Base-by-base conservation (phyloP, 805 yeast genomes). In the Ogataea pini region DNA sequence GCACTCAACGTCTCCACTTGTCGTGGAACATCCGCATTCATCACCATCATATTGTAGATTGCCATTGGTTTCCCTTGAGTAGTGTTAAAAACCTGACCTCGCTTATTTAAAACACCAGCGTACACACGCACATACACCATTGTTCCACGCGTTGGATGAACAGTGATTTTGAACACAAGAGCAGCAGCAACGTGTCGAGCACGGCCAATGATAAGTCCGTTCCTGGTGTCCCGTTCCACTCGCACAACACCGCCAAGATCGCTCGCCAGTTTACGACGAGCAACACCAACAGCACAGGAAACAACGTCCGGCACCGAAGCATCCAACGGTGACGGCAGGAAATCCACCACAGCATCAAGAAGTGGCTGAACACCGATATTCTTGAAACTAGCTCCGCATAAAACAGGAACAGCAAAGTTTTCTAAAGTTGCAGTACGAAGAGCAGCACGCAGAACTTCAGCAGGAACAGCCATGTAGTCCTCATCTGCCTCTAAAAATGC, bases 301-400 rank as follows among this genome's bases (percentile, higher is more conserved):
- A 53, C 53, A 3, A 85, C 73, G 39, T 80, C 81, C 0, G 96
- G 94, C 2, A 76, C 56, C 1, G 63, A 62, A 0, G 76, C 72
- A 52, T 90, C 90, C 2, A 77, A 54, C 1, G 98, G 98, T 1
- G 90, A 82, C 0, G 99, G 98, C 14, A 94, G 69, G 58, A 78
- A 94, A 46, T 79, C 77, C 1, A 82, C 77, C 10, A 91, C 77
- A 0, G 95, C 91, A 66, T 92, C 97, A 67, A 94, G 68, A 42
- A 94, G 70, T 1, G 98, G 97, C 63, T 94, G 98, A 2, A 94
- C 96, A 20, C 99, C 99, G 39, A 92, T 86, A 64, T 92, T 92
- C 56, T 76, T 79, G 68, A 92, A 94, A 46, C 96, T 86, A 1
- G 97, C 87, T 10, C 99, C 99, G 67, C 97, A 90, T 31, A 91